Evolutionary conservation across 164 flowering plant genomes (phyloP), one percentile per base, ranked within the genome.

Genomic region (Annona squamosa): DNA sequence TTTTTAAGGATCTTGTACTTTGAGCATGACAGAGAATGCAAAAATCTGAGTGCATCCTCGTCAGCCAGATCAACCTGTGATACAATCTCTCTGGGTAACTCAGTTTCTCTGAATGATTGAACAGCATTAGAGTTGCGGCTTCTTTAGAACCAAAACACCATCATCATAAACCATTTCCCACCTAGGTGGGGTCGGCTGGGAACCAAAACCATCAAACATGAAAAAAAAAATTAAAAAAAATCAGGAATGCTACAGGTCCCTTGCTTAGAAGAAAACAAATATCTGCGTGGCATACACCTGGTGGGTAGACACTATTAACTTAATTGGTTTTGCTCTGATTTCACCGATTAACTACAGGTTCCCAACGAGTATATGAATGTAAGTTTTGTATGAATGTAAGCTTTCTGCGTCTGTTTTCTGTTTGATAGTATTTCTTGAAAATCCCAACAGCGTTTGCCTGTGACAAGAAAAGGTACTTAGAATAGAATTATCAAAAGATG

Each of bases 51-150:
- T 43, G 76, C 76, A 62, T 79, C 79, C 48, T 76, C 81, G 63
- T 79, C 81, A 4, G 76, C 37, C 18, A 79, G 63, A 56, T 72
- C 63, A 5, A 72, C 4, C 43, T 72, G 74, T 17, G 41, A 7
- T 44, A 57, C 66, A 10, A 79, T 79, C 71, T 79, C 81, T 61
- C 62, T 70, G 37, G 37, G 63, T 79, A 79, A 70, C 77, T 76
- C 71, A 79, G 71, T 73, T 68, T 79, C 48, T 79, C 79, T 43
- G 79, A 76, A 5, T 56, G 42, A 63, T 72, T 72, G 74, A 72
- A 79, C 42, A 79, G 77, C 56, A 79, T 71, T 74, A 79, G 64
- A n/a, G 17, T 41, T 2, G 41, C 42, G 3, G 67, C 67, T 43
- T 64, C 42, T 64, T 1, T 5, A 64, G 12, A 64, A 19, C 42